Evolutionary conservation across 2,329 filamentous ascomycete genomes (phyloP).

Genomic region (Cytospora chrysosperma): DNA sequence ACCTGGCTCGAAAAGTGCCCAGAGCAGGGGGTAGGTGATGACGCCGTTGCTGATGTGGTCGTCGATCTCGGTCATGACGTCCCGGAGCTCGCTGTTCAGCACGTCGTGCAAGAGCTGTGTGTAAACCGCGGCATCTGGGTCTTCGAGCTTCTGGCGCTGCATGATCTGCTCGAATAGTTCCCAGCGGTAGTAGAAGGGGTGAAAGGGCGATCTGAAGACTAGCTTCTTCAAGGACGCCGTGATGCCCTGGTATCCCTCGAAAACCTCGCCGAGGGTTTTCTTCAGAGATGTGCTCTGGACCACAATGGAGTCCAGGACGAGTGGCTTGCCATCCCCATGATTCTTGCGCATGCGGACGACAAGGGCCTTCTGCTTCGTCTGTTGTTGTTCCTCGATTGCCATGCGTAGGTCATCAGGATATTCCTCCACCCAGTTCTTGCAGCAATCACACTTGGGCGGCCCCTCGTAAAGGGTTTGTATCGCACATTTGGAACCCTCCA

Average conservation of each 20-base stretch:
- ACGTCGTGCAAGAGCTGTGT: not conserved
- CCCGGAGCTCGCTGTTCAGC: not conserved
- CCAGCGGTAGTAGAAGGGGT: not conserved
- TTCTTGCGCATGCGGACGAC: conserved; percentile 23
- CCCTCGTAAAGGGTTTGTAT: not conserved
- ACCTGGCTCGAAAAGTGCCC: not conserved
- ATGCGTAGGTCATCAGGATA: not conserved
- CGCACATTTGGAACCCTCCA: not conserved
- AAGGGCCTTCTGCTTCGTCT: conserved; percentile 22
- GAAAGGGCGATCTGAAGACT: not conserved
- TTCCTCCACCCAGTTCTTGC: not conserved
- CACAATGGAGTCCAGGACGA: not conserved
- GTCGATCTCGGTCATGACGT: not conserved
- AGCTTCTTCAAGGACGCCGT: not conserved
- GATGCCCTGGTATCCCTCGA: conserved; percentile 1
- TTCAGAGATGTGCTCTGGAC: not conserved
- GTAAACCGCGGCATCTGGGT: not conserved
- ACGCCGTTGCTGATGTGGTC: not conserved
- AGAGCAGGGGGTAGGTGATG: not conserved
- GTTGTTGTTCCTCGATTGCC: conserved; percentile 12
- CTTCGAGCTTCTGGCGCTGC: not conserved
- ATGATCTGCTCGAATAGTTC: not conserved
- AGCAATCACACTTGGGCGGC: not conserved
- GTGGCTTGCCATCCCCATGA: conserved; percentile 9
- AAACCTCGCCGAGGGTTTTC: not conserved